Conservation (phyloP, 2,329 filamentous ascomycete species). For the Fusarium liriodendri region DNA sequence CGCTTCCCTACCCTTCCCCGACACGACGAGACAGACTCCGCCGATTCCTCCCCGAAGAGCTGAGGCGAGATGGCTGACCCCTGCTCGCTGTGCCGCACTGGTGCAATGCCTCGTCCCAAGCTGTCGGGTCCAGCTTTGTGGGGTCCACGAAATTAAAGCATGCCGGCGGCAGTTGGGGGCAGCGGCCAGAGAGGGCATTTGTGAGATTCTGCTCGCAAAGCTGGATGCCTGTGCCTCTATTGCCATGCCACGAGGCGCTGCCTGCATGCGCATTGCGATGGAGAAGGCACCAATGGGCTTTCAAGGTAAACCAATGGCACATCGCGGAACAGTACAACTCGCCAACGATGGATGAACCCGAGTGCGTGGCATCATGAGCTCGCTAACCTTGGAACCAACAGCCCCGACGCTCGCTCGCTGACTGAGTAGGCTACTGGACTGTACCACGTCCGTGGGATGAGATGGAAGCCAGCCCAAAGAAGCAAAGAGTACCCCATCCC, state of each 20-base stretch:
- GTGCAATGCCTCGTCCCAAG: slow-evolving; percentile 39
- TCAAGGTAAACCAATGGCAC: not conserved
- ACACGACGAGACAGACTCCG: slow-evolving; percentile 9
- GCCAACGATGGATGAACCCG: not conserved
- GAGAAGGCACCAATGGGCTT: not conserved
- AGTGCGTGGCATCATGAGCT: not conserved
- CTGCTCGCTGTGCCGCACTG: slow-evolving; percentile 38
- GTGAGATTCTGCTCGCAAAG: not conserved
- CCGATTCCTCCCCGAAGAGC: slow-evolving; percentile 27
- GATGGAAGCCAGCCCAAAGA: not conserved
- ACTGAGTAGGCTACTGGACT: not conserved
- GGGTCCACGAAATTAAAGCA: slow-evolving; percentile 39
- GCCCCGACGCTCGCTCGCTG: not conserved
- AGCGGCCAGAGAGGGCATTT: not conserved
- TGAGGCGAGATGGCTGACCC: slow-evolving; percentile 41
- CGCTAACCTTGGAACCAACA: not conserved
- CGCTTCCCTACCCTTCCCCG: not conserved
- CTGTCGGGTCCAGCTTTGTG: slow-evolving; percentile 42
- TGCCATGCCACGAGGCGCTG: not conserved
- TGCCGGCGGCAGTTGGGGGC: slow-evolving; percentile 36
- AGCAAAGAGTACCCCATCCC: not conserved
- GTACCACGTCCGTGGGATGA: not conserved
- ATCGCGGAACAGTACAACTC: not conserved
- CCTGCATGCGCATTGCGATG: not conserved
- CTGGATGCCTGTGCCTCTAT: not conserved